A percentile compares a stretch with the other conserved stretches of the same genome.
Evolutionary conservation across 1,284 basidiomycete species (phyloP).

Genomic region (Cryptococcus jaspeensis): DNA sequence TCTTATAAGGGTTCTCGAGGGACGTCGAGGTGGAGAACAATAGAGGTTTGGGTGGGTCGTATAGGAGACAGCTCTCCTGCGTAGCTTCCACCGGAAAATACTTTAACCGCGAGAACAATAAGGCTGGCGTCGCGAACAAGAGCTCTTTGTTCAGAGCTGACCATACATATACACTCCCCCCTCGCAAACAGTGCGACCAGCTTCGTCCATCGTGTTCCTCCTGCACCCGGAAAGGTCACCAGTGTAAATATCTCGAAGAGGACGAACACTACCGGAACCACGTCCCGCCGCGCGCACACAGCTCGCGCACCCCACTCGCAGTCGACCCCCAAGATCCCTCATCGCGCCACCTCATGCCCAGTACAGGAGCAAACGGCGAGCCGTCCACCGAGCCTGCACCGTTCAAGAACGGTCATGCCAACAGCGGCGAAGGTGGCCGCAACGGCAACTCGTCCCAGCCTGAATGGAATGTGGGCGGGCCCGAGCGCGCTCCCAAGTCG

Average conservation of each 20-base stretch:
- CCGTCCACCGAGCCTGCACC: constrained; percentile 3
- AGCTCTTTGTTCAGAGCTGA: neutral
- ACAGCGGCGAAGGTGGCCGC: no score
- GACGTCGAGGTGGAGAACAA: no score
- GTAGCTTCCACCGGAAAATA: neutral
- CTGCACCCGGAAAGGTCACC: constrained; percentile 37
- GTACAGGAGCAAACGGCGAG: neutral
- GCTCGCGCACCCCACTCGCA: constrained; percentile 8
- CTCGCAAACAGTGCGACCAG: constrained; percentile 39
- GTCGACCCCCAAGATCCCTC: constrained; percentile 17
- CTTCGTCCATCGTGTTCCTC: constrained; percentile 38
- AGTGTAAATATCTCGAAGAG: constrained; percentile 40
- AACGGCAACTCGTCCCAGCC: neutral
- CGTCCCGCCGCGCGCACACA: constrained; percentile 1
- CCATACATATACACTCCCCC: neutral
- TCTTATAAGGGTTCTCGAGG: neutral
- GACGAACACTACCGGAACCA: constrained; percentile 10
- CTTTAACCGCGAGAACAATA: neutral
- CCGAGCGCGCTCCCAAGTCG: neutral
- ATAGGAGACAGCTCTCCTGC: no score
- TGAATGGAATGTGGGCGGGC: constrained; percentile 13
- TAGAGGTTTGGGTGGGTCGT: no score
- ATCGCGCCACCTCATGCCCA: constrained; percentile 13
- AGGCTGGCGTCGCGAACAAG: neutral
- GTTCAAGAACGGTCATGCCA: constrained; percentile 10